Conservation (phyloP, 805 yeast genomes). For the Priceomyces castillae region DNA sequence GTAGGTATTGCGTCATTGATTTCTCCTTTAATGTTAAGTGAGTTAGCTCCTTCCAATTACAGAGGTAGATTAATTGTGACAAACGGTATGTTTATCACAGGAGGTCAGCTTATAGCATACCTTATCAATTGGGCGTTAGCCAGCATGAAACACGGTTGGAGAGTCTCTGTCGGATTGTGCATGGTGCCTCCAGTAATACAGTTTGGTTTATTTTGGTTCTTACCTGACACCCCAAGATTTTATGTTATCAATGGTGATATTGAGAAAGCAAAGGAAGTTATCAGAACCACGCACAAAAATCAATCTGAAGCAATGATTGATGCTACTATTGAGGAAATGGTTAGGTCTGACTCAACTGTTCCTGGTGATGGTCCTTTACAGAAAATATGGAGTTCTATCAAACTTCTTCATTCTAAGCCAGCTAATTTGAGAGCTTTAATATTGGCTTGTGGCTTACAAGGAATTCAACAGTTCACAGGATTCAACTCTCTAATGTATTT, state of each 20-base stretch:
- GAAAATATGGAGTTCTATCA: slow-evolving; percentile 59
- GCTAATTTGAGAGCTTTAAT: slow-evolving; percentile 87
- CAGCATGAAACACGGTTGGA: slow-evolving; percentile 81
- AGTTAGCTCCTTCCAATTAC: slow-evolving; percentile 86
- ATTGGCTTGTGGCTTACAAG: slow-evolving; percentile 91
- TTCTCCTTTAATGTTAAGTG: slow-evolving; percentile 91
- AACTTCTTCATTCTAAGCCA: slow-evolving; percentile 61
- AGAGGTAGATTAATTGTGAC: slow-evolving; percentile 89
- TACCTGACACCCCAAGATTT: slow-evolving; percentile 95
- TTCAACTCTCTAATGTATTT: slow-evolving; percentile 96
- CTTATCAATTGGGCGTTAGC: slow-evolving; percentile 88
- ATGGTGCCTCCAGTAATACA: slow-evolving; percentile 84
- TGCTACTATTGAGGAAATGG: slow-evolving; percentile 65
- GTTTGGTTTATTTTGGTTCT: slow-evolving; percentile 69
- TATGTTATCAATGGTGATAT: slow-evolving; percentile 68
- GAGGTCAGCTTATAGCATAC: slow-evolving; percentile 93
- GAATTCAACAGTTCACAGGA: slow-evolving; percentile 95
- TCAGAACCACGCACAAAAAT: slow-evolving; percentile 58
- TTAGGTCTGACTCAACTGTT: slow-evolving; percentile 41
- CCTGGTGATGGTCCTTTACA: slow-evolving; percentile 41
- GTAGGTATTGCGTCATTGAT: slow-evolving; percentile 93
- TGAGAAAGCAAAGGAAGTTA: slow-evolving; percentile 65
- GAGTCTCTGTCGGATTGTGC: slow-evolving; percentile 86
- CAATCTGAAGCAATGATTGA: slow-evolving; percentile 65
- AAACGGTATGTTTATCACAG: slow-evolving; percentile 86